Evolutionary conservation across 2,329 filamentous ascomycete genomes (phyloP), one percentile per base, ranked within the genome.

Genomic region (Aspergillus calidoustus): DNA sequence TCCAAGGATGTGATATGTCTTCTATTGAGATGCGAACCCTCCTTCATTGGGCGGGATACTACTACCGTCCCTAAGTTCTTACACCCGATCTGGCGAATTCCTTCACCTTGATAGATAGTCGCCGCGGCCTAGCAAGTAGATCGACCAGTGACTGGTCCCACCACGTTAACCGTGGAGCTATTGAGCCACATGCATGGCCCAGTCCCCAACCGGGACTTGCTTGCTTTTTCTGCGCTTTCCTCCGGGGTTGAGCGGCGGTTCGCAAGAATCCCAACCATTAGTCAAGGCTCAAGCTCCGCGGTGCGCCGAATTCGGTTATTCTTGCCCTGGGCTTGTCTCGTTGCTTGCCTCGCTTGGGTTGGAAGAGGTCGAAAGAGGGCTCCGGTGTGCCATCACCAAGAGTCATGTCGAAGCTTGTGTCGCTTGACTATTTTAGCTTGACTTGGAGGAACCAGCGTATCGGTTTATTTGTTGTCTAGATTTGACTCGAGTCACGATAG

Each of bases 1-100:
- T 41, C 34, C 34, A 15, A 41, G 25, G 54, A 61, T 65, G 63
- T 65, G 63, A 65, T 56, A 60, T 65, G 60, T 65, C 63, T 65
- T 59, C 54, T 63, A 65, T 65, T 63, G 60, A 59, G 23, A 60
- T 56, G 13, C 13, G 51, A 54, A 25, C n/a, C 51, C 34, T 13
- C 19, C 51, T 38, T 43, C 34, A 41, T 41, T 41, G 34, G 34
- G 34, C 15, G 15, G 34, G 34, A 41, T 13, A 41, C 34, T 5
- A 41, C 34, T 3, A 17, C 34, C 9, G 34, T 15, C 34, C 34
- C 11, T 41, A 41, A 41, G 4, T 41, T 41, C 34, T 41, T 41
- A 13, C 34, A 2, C 25, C 4, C 25, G 11, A 41, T 15, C 5
- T 13, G 13, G 15, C 13, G 11, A 41, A 1, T 41, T 41, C 34